A percentile compares a stretch with the other conserved stretches of the same genome.
Evolutionary conservation across 306 rosid species (phyloP).

Genomic region (Sicyos baderoa): DNA sequence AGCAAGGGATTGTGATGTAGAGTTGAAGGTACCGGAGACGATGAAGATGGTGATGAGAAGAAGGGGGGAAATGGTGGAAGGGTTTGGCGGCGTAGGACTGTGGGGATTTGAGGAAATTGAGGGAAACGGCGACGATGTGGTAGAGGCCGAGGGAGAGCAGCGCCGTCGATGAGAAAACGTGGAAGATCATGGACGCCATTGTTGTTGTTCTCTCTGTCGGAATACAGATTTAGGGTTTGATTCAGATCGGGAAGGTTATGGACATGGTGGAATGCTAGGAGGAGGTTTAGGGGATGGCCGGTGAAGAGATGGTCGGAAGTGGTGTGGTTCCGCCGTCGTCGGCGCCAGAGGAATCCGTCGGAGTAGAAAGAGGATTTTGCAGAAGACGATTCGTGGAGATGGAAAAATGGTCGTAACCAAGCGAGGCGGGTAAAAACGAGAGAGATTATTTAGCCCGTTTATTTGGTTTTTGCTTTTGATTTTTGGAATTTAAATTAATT

Average conservation of each 20-base stretch:
- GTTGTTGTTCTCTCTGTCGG: background rate
- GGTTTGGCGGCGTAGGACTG: constrained; percentile 67
- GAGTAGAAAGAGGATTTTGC: constrained; percentile 10
- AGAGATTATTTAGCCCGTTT: too few species aligned
- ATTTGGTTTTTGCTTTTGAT: too few species aligned
- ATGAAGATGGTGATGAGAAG: constrained; percentile 9
- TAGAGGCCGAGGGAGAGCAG: constrained; percentile 52
- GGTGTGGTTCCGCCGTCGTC: background rate
- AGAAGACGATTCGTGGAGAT: background rate
- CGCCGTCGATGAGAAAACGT: constrained; percentile 41
- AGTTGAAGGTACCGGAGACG: constrained; percentile 49
- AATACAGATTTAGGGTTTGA: constrained; percentile 15
- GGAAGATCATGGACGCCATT: constrained; percentile 47
- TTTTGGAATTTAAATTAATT: too few species aligned
- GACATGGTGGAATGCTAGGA: background rate
- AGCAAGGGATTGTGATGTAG: constrained; percentile 37
- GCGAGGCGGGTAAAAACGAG: background rate
- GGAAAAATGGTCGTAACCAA: background rate
- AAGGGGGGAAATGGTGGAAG: constrained; percentile 54
- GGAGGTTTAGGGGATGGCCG: background rate
- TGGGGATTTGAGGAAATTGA: constrained; percentile 53
- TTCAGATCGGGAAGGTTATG: constrained; percentile 2
- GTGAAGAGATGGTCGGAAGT: background rate
- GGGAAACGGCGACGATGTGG: constrained; percentile 47
- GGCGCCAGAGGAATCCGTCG: background rate